phyloP scores from a whole-genome alignment of 139 green algal species.

The Volvox reticuliferus region DNA sequence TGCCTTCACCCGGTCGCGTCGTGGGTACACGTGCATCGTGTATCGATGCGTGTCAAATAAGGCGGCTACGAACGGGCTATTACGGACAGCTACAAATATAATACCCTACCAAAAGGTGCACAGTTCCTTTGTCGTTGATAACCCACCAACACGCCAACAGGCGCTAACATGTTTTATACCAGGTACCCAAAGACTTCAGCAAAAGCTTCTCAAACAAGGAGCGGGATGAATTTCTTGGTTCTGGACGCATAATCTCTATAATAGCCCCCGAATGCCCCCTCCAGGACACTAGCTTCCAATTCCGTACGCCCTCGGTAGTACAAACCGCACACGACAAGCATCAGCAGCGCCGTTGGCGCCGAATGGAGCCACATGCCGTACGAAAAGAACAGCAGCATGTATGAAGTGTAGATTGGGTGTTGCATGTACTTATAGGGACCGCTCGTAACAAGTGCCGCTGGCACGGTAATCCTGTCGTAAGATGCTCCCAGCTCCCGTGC shows the following conservation, averaged over 20 bases:
- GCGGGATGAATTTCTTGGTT: conserved; percentile 56
- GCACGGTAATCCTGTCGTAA: conserved; percentile 72
- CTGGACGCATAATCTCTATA: conserved; percentile 54
- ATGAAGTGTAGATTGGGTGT: conserved; percentile 82
- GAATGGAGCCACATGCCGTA: conserved; percentile 66
- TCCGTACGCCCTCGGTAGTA: conserved; percentile 58
- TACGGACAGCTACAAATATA: too few species aligned
- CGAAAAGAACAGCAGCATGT: conserved; percentile 79
- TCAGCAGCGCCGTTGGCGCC: conserved; percentile 45
- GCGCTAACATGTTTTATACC: too few species aligned
- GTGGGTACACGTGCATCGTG: too few species aligned
- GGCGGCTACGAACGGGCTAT: too few species aligned
- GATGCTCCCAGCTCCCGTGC: conserved; percentile 54
- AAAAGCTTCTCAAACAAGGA: conserved; percentile 28
- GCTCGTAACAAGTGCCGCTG: conserved; percentile 63
- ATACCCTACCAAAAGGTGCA: too few species aligned
- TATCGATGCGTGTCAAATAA: too few species aligned
- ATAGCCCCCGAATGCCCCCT: conserved; percentile 55
- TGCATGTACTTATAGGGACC: conserved; percentile 72
- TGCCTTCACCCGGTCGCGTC: too few species aligned
- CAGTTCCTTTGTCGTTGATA: too few species aligned
- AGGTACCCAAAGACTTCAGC: too few species aligned
- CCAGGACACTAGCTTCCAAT: conserved; percentile 62
- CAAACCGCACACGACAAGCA: conserved; percentile 50
- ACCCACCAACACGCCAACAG: too few species aligned